These are phyloP conservation scores for Alternaria sp. DNA, from an alignment of 2,329 filamentous ascomycete species.

Conservation along the genomic window DNA sequence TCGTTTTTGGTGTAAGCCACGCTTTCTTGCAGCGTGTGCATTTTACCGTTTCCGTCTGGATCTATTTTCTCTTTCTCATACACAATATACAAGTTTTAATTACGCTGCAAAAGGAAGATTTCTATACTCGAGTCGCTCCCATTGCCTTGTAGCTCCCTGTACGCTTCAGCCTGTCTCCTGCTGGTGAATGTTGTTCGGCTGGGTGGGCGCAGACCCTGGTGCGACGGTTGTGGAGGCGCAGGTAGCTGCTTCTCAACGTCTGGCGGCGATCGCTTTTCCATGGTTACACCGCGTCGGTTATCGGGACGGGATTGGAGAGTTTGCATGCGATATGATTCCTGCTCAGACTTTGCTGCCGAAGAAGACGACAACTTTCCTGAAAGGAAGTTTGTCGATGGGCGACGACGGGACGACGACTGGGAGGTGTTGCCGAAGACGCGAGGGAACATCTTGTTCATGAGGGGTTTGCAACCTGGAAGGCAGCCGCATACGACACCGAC, in stretches of 20 bases:
- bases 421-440: constrained; percentile 32
- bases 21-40: background rate
- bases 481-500: constrained; percentile 46
- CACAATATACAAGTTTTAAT: background rate
- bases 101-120: constrained; percentile 14
- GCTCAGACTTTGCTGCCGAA: constrained; percentile 2
- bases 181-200: constrained; percentile 11
- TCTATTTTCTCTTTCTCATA: background rate
- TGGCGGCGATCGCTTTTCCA: background rate
- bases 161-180: constrained; percentile 7
- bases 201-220: constrained; percentile 9
- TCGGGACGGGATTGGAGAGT: background rate
- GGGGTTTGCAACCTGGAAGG: constrained; percentile 44
- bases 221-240: constrained; percentile 2
- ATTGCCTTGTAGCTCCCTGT: constrained; percentile 7
- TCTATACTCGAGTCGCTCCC: constrained; percentile 14
- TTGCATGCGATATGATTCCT: constrained; percentile 10
- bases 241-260: background rate
- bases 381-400: constrained; percentile 8
- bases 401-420: constrained; percentile 16
- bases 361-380: constrained; percentile 3
- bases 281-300: background rate
- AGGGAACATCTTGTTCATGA: constrained; percentile 39
- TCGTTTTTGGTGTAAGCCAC: background rate
- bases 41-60: background rate